Evolutionary conservation across 2,329 filamentous ascomycete genomes (phyloP).

Genomic region (Fusarium sp.): DNA sequence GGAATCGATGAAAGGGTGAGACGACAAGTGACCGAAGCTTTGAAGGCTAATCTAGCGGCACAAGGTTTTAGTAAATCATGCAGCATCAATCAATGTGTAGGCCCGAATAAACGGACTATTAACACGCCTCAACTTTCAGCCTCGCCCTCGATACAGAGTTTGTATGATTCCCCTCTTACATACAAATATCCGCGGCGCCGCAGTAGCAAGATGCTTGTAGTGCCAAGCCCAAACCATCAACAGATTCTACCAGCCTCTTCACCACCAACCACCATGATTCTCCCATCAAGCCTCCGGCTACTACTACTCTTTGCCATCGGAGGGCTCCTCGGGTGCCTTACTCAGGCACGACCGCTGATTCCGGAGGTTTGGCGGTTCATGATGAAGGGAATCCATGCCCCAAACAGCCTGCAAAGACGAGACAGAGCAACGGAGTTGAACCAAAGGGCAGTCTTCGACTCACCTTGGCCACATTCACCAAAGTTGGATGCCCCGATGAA

Average conservation of each 20-base stretch:
- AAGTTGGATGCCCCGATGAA: too few species aligned
- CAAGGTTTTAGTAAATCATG: not conserved
- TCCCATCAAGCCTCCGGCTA: not conserved
- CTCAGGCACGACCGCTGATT: not conserved
- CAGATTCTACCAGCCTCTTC: not conserved
- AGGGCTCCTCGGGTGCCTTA: not conserved
- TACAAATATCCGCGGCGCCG: not conserved
- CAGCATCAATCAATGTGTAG: not conserved
- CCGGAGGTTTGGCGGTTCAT: not conserved
- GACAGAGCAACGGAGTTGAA: not conserved
- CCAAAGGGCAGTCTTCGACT: not conserved
- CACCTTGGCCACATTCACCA: too few species aligned
- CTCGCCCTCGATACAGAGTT: not conserved
- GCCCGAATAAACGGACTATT: not conserved
- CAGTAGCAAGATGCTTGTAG: not conserved
- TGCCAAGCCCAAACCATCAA: not conserved
- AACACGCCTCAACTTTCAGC: not conserved
- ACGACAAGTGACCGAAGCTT: not conserved
- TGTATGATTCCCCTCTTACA: too few species aligned
- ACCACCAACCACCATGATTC: not conserved
- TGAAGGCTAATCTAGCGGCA: not conserved
- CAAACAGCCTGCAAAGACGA: not conserved
- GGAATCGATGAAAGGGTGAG: too few species aligned
- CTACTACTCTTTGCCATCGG: not conserved
- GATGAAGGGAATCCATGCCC: not conserved